These are phyloP conservation scores for Paxillus rubicundulus DNA, from an alignment of 768 basidiomycete species.

Conservation along the genomic window DNA sequence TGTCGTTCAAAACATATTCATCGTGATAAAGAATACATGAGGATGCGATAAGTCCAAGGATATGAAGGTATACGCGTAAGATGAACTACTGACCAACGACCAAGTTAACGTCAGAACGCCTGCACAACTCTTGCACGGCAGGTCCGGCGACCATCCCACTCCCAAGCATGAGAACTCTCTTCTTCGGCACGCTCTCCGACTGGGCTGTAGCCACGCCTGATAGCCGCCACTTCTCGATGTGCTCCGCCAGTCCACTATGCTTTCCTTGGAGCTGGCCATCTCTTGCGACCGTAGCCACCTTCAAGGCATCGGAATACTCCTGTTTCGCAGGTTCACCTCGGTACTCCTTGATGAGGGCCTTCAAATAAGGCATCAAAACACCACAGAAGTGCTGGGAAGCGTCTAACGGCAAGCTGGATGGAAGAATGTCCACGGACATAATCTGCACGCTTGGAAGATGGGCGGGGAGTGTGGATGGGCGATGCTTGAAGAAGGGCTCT, in stretches of 20 bases:
- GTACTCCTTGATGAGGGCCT: slow-evolving; percentile 48
- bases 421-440: slow-evolving; percentile 91
- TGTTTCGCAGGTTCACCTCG: slow-evolving; percentile 26
- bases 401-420: slow-evolving; percentile 78
- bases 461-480: slow-evolving; percentile 39
- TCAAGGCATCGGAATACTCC: slow-evolving; percentile 43
- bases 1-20: slow-evolving; percentile 28
- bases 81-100: slow-evolving; percentile 63
- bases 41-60: slow-evolving; percentile 14
- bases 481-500: slow-evolving; percentile 62
- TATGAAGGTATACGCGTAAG: slow-evolving; percentile 8
- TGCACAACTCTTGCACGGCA: slow-evolving; percentile 71
- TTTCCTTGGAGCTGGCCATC: slow-evolving; percentile 50
- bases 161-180: slow-evolving; percentile 77
- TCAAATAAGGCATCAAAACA: slow-evolving; percentile 66
- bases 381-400: slow-evolving; percentile 75
- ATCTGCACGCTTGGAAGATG: slow-evolving; percentile 64
- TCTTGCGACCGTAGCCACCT: slow-evolving; percentile 68
- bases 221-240: slow-evolving; percentile 45
- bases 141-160: slow-evolving; percentile 97
- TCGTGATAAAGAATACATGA: slow-evolving; percentile 8
- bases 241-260: slow-evolving; percentile 58
- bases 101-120: slow-evolving; percentile 60
- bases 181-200: slow-evolving; percentile 25
- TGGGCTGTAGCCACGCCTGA: slow-evolving; percentile 1